Base-by-base conservation (phyloP, 805 yeast species). In the Lachancea nothofagi region DNA sequence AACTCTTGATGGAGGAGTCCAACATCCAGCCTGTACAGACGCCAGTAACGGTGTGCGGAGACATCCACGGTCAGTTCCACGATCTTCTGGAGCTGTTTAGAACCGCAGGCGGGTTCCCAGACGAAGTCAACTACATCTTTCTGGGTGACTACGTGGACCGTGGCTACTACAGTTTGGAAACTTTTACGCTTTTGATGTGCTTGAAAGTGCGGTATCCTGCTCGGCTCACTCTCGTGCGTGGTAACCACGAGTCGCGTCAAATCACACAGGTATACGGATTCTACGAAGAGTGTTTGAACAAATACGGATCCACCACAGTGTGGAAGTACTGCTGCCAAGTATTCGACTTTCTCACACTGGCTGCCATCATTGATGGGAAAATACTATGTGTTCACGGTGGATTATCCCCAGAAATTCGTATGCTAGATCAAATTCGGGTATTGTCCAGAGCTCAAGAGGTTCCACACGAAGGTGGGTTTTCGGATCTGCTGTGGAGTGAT, bases 231-330 rank as follows among this genome's bases (percentile, higher is more conserved):
- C 71, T 90, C 40, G 97, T 90, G 10, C 73, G 98, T 53, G 98
- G 98, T n/a, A 90, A 90, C 63, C 98, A 90, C 66, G 98, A 90
- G 65, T 80, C 93, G 4, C 74, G 98, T 53, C 98, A 93, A 59
- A 93, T 93, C 58, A 90, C 98, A n/a, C 97, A 90, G 67, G 97
- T 89, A 26, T 90, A 90, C 65, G 98, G 98, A 4, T 90, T 90
- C 64, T 90, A 93, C 65, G 97, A 89, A 62, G 97, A 89, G 64
- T 89, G 97, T 60, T 62, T 89, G 44, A 82, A 87, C 41, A 89
- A 89, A 62, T 89, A 89, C 60, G 97, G 97, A 15, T 82, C 90
- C 28, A 86, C 95, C 17, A 86, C 95, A 19, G 96, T 88, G 25
- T 89, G 96, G 96, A 87, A 87, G 62, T 85, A 85, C 64, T 87